Evolutionary conservation across 768 basidiomycete species (phyloP), one percentile per base, ranked within the genome.

Genomic region (Tephrocybe sp.): DNA sequence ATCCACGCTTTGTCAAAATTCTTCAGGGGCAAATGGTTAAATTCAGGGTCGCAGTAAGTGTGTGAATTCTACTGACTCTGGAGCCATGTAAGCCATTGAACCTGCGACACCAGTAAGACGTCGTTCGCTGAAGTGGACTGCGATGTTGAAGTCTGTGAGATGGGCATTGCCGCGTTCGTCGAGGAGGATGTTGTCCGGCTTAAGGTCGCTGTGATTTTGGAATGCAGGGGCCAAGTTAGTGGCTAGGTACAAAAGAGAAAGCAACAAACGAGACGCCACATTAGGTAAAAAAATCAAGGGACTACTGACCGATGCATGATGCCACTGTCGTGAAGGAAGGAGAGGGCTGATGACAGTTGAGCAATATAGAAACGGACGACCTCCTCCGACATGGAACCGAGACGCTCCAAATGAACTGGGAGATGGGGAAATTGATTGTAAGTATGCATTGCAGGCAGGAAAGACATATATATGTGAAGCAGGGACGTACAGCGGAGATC

Each of bases 81-180:
- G 88, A 36, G 88, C 95, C 96, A 99, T 99, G 67, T 99, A 99
- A 2, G 96, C 96, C 95, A 98, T 96, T 45, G 93, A 96, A 8
- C 96, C 96, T 20, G 96, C 96, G 0, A 99, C 90, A 20, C 94
- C 93, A 11, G 90, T 94, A 28, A 93, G 71, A 51, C 88, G 81
- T 50, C 90, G 80, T 51, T 97, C 93, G 4, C 87, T 84, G 65
- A 90, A 98, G 68, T 99, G 96, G 6, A 98, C 93, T 14, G 96
- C 96, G 52, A 99, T 99, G 67, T 99, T 99, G 71, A 99, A 97
- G 67, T 99, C 96, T 0, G 89, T 98, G 55, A 99, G 76, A 68
- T 99, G 96, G 6, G 95, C 95, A 62, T 99, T 94, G 1, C 96
- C 96, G 44, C 81, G 78, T 63, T 97, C 95, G 67, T 99, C 96